Conservation (phyloP, 805 yeast species). For the Cyberlindnera lachancei region DNA sequence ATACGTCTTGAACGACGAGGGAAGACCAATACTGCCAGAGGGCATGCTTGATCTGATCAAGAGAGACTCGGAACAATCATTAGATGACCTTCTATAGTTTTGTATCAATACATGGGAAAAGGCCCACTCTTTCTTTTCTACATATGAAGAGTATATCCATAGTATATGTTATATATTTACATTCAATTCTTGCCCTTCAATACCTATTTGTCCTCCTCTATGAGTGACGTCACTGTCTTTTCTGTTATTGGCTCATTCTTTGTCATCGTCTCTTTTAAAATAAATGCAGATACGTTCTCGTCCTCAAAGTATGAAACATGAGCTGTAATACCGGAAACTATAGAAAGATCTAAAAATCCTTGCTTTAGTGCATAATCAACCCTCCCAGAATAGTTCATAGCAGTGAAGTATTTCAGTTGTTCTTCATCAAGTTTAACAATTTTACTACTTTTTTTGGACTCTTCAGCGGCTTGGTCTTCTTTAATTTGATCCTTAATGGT, state of each 20-base stretch:
- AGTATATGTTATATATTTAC: not conserved
- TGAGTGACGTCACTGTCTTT: constrained; percentile 21
- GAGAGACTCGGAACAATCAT: constrained; percentile 75
- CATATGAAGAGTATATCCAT: too few species aligned
- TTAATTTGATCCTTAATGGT: not conserved
- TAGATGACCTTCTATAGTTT: constrained; percentile 49
- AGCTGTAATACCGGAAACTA: constrained; percentile 76
- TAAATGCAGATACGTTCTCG: constrained; percentile 72
- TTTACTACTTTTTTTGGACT: constrained; percentile 7
- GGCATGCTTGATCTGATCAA: constrained; percentile 88
- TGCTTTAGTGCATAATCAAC: constrained; percentile 76
- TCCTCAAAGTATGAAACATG: constrained; percentile 88
- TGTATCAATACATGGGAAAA: too few species aligned
- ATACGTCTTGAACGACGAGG: constrained; percentile 58
- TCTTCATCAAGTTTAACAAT: constrained; percentile 22
- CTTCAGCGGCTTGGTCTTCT: constrained; percentile 3
- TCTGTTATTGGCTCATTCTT: constrained; percentile 19
- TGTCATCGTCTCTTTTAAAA: constrained; percentile 49
- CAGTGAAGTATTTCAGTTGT: constrained; percentile 30
- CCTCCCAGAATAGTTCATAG: constrained; percentile 65
- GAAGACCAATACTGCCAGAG: constrained; percentile 77
- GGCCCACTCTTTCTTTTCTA: too few species aligned
- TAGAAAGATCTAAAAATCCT: constrained; percentile 71
- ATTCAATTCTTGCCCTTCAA: not conserved
- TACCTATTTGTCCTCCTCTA: not conserved